Evolutionary conservation across 1,284 basidiomycete species (phyloP), one percentile per base, ranked within the genome.

Genomic region (Ustilago shanxiensis): DNA sequence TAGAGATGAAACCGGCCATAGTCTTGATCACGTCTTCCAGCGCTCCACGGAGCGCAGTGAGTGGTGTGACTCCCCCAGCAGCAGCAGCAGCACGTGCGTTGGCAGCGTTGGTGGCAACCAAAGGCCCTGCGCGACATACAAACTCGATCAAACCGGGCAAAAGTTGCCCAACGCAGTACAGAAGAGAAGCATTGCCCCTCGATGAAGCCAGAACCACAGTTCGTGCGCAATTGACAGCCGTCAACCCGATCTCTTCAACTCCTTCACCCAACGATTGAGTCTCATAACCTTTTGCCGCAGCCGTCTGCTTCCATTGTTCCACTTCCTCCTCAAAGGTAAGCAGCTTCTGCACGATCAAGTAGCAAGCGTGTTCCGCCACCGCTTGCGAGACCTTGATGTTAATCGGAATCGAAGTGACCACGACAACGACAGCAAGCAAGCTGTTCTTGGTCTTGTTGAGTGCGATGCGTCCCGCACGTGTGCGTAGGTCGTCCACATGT

Each of bases 401-500:
- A 1, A 90, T 79, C 1, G 94, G 93, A 2, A 95, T 87, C 14
- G 92, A 90, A 0, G 95, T 97, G 44, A 98, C 86, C 60, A 98
- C 89, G 8, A 99, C 89, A 2, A 94, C 94, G 0, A 92, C 89
- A 0, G 94, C 93, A 18, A 98, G 87, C 66, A 98, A 89, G 86
- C 97, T 98, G 85, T 92, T 94, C 87, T 94, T 95, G 86, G 93
- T 90, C 87, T 98, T 98, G 86, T 92, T 91, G 9, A 90, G 88
- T 1, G 93, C 93, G 11, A 93, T 90, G 0, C 89, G 81, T 3
- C 95, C 95, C 66, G 91, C 89, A 52, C 83, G 75, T 18, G 77
- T 66, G 22, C 79, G 90, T 91, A 97, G 94, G 73, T 93, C 94
- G 79, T 98, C 95, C 24, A 98, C 89, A 81, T 95, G 93, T 59